These are phyloP conservation scores for Cryptosporidium viatorum DNA, from an alignment of 169 alveolate species.

Conservation along the genomic window DNA sequence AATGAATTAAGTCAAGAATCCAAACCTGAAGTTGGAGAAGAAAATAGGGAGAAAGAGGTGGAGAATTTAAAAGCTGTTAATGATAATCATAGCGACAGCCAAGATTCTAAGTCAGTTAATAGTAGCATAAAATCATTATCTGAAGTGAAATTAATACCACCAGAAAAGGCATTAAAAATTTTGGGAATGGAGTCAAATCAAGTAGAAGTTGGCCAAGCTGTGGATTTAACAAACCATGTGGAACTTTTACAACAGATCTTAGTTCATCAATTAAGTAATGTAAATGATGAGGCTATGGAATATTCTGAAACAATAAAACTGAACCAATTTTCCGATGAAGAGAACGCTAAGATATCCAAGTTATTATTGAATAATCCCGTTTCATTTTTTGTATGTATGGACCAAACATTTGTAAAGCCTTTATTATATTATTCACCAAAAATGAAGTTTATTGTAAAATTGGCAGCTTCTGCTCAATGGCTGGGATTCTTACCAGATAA, in stretches of 20 bases:
- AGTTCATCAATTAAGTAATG: slow-evolving; percentile 55
- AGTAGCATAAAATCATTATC: slow-evolving; percentile 11
- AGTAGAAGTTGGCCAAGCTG: slow-evolving; percentile 53
- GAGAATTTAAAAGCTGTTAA: background rate
- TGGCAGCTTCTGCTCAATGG: slow-evolving; percentile 75
- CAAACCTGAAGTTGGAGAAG: background rate
- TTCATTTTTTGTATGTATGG: slow-evolving; percentile 68
- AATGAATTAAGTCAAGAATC: background rate
- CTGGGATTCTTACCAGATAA: slow-evolving; percentile 68
- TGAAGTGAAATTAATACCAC: slow-evolving; percentile 28
- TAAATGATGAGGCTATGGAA: slow-evolving; percentile 13
- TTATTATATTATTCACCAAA: slow-evolving; percentile 42
- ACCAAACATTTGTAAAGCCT: slow-evolving; percentile 64
- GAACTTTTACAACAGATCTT: slow-evolving; percentile 55
- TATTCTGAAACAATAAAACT: slow-evolving; percentile 11
- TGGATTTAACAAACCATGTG: slow-evolving; percentile 53
- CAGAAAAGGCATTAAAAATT: slow-evolving; percentile 10
- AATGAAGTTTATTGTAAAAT: slow-evolving; percentile 60
- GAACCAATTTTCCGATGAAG: slow-evolving; percentile 43
- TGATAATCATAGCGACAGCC: background rate
- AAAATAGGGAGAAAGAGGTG: background rate
- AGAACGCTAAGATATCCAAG: slow-evolving; percentile 31
- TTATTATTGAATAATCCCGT: slow-evolving; percentile 41
- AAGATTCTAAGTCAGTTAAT: background rate
- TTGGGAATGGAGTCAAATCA: background rate